phyloP scores from a whole-genome alignment of 129 eudicot genomes.

The Rutidosis leptorrhynchoides region DNA sequence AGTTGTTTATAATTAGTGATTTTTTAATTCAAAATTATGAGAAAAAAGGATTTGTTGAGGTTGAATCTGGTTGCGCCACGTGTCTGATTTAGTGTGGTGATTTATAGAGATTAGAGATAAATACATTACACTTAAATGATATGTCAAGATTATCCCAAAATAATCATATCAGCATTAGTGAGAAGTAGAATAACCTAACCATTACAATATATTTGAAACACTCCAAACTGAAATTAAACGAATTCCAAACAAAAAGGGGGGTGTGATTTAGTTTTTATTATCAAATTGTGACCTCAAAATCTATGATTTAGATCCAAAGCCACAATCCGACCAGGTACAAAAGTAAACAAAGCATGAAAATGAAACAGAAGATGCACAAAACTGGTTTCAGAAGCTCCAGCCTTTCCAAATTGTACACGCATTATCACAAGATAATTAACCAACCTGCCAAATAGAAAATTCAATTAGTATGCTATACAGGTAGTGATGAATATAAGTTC shows the following conservation, averaged over 20 bases:
- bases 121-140: background rate
- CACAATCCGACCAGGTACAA: background rate
- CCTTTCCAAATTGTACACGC: constrained; percentile 8
- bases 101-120: too few species aligned
- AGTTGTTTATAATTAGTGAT: too few species aligned
- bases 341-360: constrained; percentile 10
- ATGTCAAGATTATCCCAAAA: background rate
- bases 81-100: too few species aligned
- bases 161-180: background rate
- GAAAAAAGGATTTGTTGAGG: too few species aligned
- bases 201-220: background rate
- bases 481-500: background rate
- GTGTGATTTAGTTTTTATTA: background rate
- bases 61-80: too few species aligned
- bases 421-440: background rate
- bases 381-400: constrained; percentile 9
- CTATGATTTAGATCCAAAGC: background rate
- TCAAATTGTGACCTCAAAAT: constrained; percentile 2
- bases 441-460: background rate
- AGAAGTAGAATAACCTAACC: background rate
- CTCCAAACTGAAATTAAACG: background rate
- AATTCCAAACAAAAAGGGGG: background rate
- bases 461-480: background rate
- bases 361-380: background rate
- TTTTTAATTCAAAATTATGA: too few species aligned